Base-by-base conservation (phyloP, 148 eudicot species). In the Rhododendron griersonianum region DNA sequence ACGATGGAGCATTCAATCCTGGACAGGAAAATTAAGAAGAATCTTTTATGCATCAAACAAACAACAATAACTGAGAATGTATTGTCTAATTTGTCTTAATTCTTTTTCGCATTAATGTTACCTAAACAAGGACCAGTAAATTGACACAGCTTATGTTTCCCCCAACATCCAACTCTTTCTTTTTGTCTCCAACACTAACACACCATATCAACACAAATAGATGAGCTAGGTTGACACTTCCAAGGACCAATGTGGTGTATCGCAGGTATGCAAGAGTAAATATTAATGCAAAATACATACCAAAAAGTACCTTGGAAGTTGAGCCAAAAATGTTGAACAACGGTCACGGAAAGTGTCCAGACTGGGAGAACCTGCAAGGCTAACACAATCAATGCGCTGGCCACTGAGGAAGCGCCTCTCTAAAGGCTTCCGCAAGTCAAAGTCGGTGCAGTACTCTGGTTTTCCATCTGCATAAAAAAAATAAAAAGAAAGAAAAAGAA, bases 341-440 rank as follows among this genome's bases (percentile, higher is more conserved):
- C 89, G 92, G 67, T 94, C 96, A 81, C 84, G 91, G 33, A 96
- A 89, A 88, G 84, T 74, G 83, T 91, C 87, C 33, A 94, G 90
- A 87, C 47, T 88, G 16, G 93, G 80, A 82, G 88, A 88, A 79
- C 89, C 92, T 85, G 80, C 87, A 83, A 91, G 92, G 93, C 96
- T 94, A 50, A 95, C 79, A 81, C 98, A 95, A 69, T 96, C 96
- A 82, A 92, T 89, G 73, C 59, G 86, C 89, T 92, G 90, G 65
- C 93, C 91, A 80, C 81, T 91, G 74, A 93, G 90, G 83, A 89
- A 90, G 73, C 94, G 98, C 86, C 94, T 95, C 82, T 94, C 98
- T 59, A 95, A 82, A 81, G 99, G 96, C 90, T 95, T 96, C 85
- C 99, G 94, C 90, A 95, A 89, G 84, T 96, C 98, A 91, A 96